Conservation (phyloP, 768 basidiomycete species). For the Leccinellum luteum region DNA sequence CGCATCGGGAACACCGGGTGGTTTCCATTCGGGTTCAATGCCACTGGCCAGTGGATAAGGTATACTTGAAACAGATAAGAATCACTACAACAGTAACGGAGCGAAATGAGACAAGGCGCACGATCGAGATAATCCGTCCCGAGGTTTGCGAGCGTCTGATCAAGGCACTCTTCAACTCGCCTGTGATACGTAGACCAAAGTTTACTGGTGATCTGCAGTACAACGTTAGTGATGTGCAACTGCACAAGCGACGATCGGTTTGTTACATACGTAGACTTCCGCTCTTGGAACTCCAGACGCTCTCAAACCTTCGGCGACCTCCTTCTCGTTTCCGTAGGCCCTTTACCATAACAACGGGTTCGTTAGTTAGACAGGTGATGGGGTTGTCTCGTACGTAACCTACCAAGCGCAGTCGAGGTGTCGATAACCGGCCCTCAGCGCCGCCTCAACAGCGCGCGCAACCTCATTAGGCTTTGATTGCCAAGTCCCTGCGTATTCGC, state of each 20-base stretch:
- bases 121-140: conserved; percentile 86
- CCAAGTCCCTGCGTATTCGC: conserved; percentile 62
- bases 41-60: conserved; percentile 81
- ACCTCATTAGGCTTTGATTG: conserved; percentile 75
- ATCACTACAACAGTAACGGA: neutral
- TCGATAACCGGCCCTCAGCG: conserved; percentile 75
- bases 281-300: conserved; percentile 73
- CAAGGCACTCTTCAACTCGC: conserved; percentile 69
- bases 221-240: neutral
- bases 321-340: conserved; percentile 75
- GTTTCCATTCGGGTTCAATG: conserved; percentile 67
- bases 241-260: neutral
- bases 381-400: conserved; percentile 1
- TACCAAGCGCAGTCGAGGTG: conserved; percentile 72
- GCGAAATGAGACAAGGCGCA: conserved; percentile 33
- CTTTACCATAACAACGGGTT: conserved; percentile 24
- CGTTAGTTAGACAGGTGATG: conserved; percentile 17
- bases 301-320: conserved; percentile 79
- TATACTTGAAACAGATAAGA: conserved; percentile 39
- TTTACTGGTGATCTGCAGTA: conserved; percentile 63
- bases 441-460: conserved; percentile 64
- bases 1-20: conserved; percentile 56
- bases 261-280: conserved; percentile 58
- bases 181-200: conserved; percentile 67
- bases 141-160: conserved; percentile 72